Evolutionary conservation across 176 grass and related monocot species (phyloP).

Genomic region (Thinopyrum elongatum): DNA sequence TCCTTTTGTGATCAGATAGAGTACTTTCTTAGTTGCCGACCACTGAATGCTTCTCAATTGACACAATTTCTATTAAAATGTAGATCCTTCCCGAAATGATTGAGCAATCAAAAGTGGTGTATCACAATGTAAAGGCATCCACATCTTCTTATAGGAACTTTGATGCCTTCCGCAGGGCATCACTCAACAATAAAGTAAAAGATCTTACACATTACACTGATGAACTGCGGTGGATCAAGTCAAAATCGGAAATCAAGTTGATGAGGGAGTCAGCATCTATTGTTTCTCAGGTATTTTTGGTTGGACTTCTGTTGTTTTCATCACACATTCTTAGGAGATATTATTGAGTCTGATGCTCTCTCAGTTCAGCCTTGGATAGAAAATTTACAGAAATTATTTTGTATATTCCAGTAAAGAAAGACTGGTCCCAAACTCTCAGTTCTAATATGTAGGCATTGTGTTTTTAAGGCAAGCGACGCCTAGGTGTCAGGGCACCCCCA

Average conservation of each 20-base stretch:
- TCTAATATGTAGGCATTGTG: background rate
- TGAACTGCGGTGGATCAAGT: slow-evolving; percentile 88
- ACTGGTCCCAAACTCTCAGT: background rate
- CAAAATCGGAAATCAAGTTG: slow-evolving; percentile 70
- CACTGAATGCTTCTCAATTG: slow-evolving; percentile 17
- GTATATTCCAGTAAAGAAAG: slow-evolving; percentile 11
- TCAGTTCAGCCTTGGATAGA: slow-evolving; percentile 10
- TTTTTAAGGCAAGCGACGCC: too few species aligned
- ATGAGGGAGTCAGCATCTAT: slow-evolving; percentile 93
- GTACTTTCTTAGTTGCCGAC: slow-evolving; percentile 5
- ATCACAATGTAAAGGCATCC: slow-evolving; percentile 73
- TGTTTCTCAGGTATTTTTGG: slow-evolving; percentile 75
- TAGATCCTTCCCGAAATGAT: slow-evolving; percentile 87
- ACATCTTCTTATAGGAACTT: slow-evolving; percentile 64
- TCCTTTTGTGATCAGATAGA: background rate
- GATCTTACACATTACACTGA: slow-evolving; percentile 71
- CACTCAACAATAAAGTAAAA: slow-evolving; percentile 60
- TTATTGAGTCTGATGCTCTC: background rate
- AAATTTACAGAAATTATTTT: background rate
- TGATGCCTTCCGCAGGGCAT: slow-evolving; percentile 68
- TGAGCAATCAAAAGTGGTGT: slow-evolving; percentile 57
- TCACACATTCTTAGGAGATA: background rate
- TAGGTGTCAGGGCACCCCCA: too few species aligned
- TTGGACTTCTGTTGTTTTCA: slow-evolving; percentile 13
- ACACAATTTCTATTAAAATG: slow-evolving; percentile 19